Conservation (phyloP, 2,329 filamentous ascomycete genomes). For the Phoma sp. region DNA sequence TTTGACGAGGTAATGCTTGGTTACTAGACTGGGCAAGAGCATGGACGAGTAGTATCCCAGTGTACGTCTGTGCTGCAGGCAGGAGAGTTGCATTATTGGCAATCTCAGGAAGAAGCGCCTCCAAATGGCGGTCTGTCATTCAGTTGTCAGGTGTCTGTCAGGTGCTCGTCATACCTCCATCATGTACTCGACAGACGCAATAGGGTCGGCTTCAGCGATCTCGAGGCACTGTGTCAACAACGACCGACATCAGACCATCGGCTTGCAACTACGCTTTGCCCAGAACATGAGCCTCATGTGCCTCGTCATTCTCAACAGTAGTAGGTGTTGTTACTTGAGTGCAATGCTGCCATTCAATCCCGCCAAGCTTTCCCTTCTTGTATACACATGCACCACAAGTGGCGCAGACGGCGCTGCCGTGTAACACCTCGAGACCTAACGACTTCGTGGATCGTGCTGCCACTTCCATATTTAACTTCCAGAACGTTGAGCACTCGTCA, state of each 20-base stretch:
- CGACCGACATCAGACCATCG: constrained; percentile 12
- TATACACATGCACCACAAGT: constrained; percentile 25
- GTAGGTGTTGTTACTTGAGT: constrained; percentile 17
- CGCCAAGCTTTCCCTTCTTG: constrained; percentile 8
- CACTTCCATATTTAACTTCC: background rate
- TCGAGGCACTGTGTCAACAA: background rate
- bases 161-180: background rate
- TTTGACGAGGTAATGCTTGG: background rate
- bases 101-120: background rate
- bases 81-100: background rate
- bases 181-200: background rate
- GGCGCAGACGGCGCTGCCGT: constrained; percentile 22
- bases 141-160: constrained; percentile 2
- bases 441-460: constrained; percentile 8
- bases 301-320: constrained; percentile 13
- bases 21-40: background rate
- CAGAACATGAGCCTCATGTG: constrained; percentile 11
- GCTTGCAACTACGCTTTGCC: constrained; percentile 30
- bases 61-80: background rate
- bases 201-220: background rate
- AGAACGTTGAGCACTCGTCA: background rate
- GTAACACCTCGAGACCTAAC: constrained; percentile 17
- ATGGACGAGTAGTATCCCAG: background rate
- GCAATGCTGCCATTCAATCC: constrained; percentile 5
- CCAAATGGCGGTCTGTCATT: background rate